Percentiles rank a stretch among this genome's conserved stretches.
phyloP scores from a whole-genome alignment of 2,329 filamentous ascomycete species.

The Coniochaeta hoffmannii region DNA sequence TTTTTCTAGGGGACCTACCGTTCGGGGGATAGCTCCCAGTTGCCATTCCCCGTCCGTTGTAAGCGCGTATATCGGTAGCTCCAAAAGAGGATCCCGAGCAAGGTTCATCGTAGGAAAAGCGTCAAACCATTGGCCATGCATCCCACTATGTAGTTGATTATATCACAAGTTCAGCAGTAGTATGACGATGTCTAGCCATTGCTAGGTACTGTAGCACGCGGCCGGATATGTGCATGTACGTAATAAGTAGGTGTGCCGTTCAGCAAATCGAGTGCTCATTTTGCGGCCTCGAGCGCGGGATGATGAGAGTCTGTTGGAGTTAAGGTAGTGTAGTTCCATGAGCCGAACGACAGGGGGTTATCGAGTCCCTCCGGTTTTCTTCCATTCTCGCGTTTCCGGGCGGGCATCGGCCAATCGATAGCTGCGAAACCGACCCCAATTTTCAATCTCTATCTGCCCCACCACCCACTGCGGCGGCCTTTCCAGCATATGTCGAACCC shows the following conservation, averaged over 20 bases:
- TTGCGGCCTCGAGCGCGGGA: too few species aligned
- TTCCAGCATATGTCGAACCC: background rate
- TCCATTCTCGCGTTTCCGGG: background rate
- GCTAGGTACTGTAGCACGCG: too few species aligned
- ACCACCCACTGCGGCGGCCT: background rate
- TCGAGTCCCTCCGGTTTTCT: background rate
- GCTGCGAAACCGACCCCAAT: background rate
- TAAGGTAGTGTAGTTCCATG: background rate
- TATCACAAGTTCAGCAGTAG: too few species aligned
- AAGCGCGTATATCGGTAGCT: background rate
- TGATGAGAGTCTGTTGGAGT: background rate
- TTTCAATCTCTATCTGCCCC: constrained; percentile 1
- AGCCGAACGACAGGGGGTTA: background rate
- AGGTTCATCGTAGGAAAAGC: background rate
- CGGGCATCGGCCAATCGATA: background rate
- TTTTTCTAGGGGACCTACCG: background rate
- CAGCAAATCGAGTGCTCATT: background rate
- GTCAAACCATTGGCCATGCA: background rate
- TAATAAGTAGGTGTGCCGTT: background rate
- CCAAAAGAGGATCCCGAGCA: background rate
- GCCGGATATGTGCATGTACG: too few species aligned
- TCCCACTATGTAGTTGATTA: too few species aligned
- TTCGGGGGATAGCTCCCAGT: background rate
- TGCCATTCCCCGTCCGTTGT: background rate
- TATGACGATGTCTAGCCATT: too few species aligned